Evolutionary conservation across 805 yeast species (phyloP), one percentile per base, ranked within the genome.

Genomic region (Wickerhamiella shivajii): DNA sequence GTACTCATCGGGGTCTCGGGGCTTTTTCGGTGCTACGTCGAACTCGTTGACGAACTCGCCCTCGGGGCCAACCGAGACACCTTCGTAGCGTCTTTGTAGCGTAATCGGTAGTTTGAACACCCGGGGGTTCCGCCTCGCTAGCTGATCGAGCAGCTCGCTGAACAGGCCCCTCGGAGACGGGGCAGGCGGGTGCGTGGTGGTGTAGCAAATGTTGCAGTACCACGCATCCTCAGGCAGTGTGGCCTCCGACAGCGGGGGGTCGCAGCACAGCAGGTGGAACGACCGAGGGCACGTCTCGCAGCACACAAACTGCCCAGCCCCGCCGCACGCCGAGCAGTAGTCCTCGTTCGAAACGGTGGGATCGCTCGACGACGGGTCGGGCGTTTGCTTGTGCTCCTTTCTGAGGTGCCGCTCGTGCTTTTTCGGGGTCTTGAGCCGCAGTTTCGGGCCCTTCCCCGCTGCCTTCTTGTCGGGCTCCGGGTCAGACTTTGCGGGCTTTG

Each of bases 231-330:
- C 92, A 0, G 97, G 97, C 6, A 81, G 56, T 24, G 66, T 51
- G 32, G 67, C 64, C 26, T 77, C 83, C 44, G 77, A 81, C 21
- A 76, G 57, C 0, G 98, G 97, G 3, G 97, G 97, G 46, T 80
- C 77, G 39, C 87, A 69, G 53, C 98, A 87, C 4, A 79, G 64
- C 50, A 90, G 83, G 51, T 87, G 98, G 56, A 87, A 90, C 2
- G 94, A 79, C 46, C 66, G 67, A 0, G 96, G 95, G 55, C 98
- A 87, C 2, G 79, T 65, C 46, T 87, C 98, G 57, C 98, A 87
- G 56, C 97, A 90, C 16, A 87, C 61, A 46, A 87, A 84, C 18
- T 79, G 66, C 9, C 98, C 98, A 0, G 84, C 63, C 18, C 83
- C 80, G 2, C 92, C 85, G 58, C 98, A 87, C 0, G 90, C 66